Percentiles rank a stretch among this genome's conserved stretches.
Conservation (phyloP, 164 flowering plant species). For the Echeveria elegans region DNA sequence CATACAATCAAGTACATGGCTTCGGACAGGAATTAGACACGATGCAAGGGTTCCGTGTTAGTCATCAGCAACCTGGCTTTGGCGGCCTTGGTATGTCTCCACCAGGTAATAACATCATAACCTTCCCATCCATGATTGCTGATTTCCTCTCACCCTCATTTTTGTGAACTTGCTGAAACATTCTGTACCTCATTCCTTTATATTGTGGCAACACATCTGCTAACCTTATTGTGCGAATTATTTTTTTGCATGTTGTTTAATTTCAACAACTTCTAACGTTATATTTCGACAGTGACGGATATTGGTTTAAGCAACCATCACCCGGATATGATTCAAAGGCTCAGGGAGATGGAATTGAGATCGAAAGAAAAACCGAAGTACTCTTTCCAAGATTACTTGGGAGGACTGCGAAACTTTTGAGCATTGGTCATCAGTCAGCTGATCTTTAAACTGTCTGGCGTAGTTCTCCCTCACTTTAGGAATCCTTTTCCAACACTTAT, state of each 20-base stretch:
- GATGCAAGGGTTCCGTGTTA: conserved; percentile 50
- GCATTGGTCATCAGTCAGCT: no score
- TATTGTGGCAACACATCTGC: background rate
- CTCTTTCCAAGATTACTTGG: conserved; percentile 29
- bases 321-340: conserved; percentile 63
- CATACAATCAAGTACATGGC: conserved; percentile 38
- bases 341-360: conserved; percentile 67
- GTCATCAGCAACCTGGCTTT: conserved; percentile 40
- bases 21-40: conserved; percentile 38
- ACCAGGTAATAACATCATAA: conserved; percentile 40
- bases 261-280: background rate
- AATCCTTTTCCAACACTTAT: no score
- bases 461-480: no score
- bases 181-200: background rate
- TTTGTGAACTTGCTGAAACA: background rate
- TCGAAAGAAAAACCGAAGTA: conserved; percentile 53
- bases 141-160: no score
- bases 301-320: conserved; percentile 29
- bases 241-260: background rate
- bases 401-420: background rate
- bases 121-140: background rate
- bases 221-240: no score
- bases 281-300: conserved; percentile 4
- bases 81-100: conserved; percentile 40
- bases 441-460: no score